Evolutionary conservation across 306 rosid species (phyloP), one percentile per base, ranked within the genome.

Genomic region (Lithocarpus polystachyus): DNA sequence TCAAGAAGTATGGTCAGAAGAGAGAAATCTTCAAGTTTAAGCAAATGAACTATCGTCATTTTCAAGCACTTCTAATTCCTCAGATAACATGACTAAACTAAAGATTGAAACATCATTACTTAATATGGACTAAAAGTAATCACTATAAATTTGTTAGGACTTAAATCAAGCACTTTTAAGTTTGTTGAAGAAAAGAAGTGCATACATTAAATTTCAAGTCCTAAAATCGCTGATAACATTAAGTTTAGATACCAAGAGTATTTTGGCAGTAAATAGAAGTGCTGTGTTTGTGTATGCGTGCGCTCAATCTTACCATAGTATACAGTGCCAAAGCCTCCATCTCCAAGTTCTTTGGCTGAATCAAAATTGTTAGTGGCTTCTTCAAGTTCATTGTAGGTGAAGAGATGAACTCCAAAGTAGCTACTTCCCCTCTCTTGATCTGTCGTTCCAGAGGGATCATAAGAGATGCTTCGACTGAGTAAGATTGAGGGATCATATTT

Each of bases 381-480:
- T 74, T 78, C 64, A 31, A 85, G 85, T 64, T 81, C 88, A 45
- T 81, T 70, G 79, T 81, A 81, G 54, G 51, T 17, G 55, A 78
- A 78, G 73, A 77, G 52, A 68, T 11, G 28, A 68, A 35, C 72
- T 68, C 72, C 72, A 20, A 72, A 85, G 83, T 79, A 75, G 18
- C 75, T 83, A 78, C 87, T 82, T 68, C 90, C 94, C 31, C 71
- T 87, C 78, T 92, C 97, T 64, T 70, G 59, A 52, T 87, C 89
- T 15, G 71, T 71, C 20, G 48, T 73, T 23, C 90, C 82, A 61
- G 62, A 52, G 12, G 79, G 75, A 67, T 79, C 78, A 15, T 86
- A 78, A 73, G 89, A 86, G 54, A 87, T 59, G 86, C 84, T 77
- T 35, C 54, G 85, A 64, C 91, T 77, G 48, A 77, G 65, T 4